Percentiles rank a stretch among this genome's conserved stretches.
These are phyloP conservation scores for Capsicum pubescens DNA, from an alignment of 257 asterid species.

Conservation along the genomic window DNA sequence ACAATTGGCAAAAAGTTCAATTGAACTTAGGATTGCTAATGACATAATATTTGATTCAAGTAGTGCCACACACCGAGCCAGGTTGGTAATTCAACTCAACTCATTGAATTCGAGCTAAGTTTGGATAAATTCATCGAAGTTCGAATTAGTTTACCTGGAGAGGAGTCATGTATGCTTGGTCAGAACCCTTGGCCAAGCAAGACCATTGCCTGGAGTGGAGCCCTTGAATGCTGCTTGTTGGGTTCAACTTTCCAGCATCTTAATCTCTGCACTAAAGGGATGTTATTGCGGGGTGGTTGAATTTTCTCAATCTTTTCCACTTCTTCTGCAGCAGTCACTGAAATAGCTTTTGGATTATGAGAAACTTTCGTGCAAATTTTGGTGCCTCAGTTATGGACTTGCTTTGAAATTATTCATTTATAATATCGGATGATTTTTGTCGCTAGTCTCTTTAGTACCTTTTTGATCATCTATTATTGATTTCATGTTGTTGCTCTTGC, in stretches of 20 bases:
- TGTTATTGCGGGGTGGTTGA: not conserved
- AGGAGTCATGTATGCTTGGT: not conserved
- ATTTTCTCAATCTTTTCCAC: not conserved
- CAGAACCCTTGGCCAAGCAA: not conserved
- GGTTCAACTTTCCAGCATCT: not conserved
- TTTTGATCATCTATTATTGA: not conserved
- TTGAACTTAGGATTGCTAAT: not conserved
- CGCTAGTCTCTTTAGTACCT: not conserved
- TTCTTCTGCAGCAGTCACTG: not conserved
- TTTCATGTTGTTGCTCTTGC: conserved; percentile 34
- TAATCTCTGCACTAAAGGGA: not conserved
- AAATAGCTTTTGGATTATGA: not conserved
- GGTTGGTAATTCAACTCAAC: not conserved
- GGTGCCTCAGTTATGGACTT: conserved; percentile 1
- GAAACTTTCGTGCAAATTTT: not conserved
- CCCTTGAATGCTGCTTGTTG: not conserved
- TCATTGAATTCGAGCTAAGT: not conserved
- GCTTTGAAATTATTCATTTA: not conserved
- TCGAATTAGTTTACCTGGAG: not conserved
- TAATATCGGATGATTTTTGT: not conserved
- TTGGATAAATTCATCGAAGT: not conserved
- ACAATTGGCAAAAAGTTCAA: not conserved
- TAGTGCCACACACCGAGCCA: not conserved
- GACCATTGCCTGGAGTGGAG: not conserved
- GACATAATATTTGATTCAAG: not conserved